Evolutionary conservation across 306 rosid genomes (phyloP).

Genomic region (Luffa aegyptiaca): DNA sequence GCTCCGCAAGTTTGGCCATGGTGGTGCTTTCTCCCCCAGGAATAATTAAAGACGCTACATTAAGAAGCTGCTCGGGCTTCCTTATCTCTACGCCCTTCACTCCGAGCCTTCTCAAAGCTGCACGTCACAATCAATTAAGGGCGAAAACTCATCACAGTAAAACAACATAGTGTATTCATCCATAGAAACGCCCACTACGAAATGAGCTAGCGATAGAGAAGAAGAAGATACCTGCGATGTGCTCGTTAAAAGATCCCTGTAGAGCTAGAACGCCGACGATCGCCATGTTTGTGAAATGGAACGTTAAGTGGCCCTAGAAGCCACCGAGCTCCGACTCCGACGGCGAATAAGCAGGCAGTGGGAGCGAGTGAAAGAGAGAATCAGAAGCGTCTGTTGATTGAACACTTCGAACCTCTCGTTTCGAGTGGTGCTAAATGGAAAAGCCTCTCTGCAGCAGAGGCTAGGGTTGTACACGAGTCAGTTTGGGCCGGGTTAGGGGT

Average conservation of each 20-base stretch:
- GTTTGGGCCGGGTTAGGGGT: too few species aligned
- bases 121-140: background rate
- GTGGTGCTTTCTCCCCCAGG: conserved; percentile 99
- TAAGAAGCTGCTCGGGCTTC: conserved; percentile 79
- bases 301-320: too few species aligned
- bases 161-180: too few species aligned
- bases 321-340: background rate
- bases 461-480: too few species aligned
- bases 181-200: too few species aligned
- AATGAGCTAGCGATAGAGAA: too few species aligned
- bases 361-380: background rate
- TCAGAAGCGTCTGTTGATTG: background rate
- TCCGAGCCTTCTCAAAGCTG: conserved; percentile 78
- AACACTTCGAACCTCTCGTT: background rate
- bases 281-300: too few species aligned
- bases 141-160: background rate
- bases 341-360: background rate
- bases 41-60: conserved; percentile 59
- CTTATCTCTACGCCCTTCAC: conserved; percentile 79
- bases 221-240: too few species aligned
- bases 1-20: conserved; percentile 93
- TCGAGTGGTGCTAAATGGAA: conserved; percentile 1
- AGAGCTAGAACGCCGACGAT: too few species aligned
- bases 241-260: too few species aligned
- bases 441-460: background rate